Evolutionary conservation across 2,329 filamentous ascomycete species (phyloP), one percentile per base, ranked within the genome.

Genomic region (Samsoniella hepiali): DNA sequence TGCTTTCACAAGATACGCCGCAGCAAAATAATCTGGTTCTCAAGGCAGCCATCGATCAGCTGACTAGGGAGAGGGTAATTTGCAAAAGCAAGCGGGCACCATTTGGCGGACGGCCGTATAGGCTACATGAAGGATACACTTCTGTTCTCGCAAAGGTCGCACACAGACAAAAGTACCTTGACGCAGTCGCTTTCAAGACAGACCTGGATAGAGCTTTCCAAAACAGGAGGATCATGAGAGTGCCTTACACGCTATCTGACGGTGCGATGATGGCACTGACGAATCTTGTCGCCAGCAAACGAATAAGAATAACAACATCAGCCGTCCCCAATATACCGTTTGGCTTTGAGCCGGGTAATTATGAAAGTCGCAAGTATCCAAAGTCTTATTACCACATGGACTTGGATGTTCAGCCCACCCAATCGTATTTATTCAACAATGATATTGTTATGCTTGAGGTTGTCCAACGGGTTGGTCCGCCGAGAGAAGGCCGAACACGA

Each of bases 261-360:
- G 88, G 88, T 32, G 81, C 85, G 36, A 82, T 89, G 64, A 84
- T 91, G 79, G 88, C 86, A 1, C 75, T 90, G 63, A 81, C 86
- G 47, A 90, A 90, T 68, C 73, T 93, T 62, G 82, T 88, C 65
- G 84, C 86, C 0, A 73, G 82, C 57, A 83, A 84, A 3, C 80
- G 83, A 47, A 77, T 92, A 49, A 77, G 72, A 17, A 70, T 90
- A 7, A 75, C 80, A 3, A 78, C 84, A 0, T 71, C 81, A 1
- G 78, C 88, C 47, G 81, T 89, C 5, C 85, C 85, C 1, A 69
- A 82, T 57, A 85, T 90, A 36, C 86, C 87, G 2, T 88, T 90
- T 71, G 90, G 90, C 1, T 89, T 92, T 69, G 83, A 85, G 60
- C 88, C 88, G 8, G 85, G 85, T 17, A 86, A 89, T 67, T 93